Evolutionary conservation across 495 filamentous ascomycete species (phyloP), one percentile per base, ranked within the genome.

Genomic region (Amniculicola lignicola): DNA sequence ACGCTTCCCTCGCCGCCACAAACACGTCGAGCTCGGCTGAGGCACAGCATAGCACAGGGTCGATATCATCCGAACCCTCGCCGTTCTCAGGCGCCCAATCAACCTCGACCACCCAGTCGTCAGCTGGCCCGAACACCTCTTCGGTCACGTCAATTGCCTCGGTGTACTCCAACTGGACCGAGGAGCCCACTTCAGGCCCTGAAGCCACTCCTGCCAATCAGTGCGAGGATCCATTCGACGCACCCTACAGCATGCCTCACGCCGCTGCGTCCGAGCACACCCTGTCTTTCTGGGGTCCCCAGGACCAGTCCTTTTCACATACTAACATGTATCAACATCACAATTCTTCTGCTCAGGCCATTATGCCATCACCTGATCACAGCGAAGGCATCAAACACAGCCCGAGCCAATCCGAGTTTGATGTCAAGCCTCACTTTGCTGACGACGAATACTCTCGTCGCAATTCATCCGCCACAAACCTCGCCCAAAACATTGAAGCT

Each of bases 21-120:
- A 51, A 35, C 42, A 53, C 53, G n/a, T 40, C 58, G n/a, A 51
- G 18, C 24, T 43, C 62, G 10, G 42, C 51, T 18, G 45, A 57
- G 15, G 41, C 23, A 24, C 56, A 57, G 40, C 50, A 65, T 12
- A 58, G 57, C 31, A 33, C 47, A 4, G 62, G 48, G 5, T 57
- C 57, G 4, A 6, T 61, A 7, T 65, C 62, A 14, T 56, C 62
- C 3, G 62, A 61, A 24, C 57, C 41, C 1, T 65, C 62, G 6
- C 62, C 62, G 6, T 65, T 61, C 57, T 65, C 62, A 14, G 62
- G 62, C n/a, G 40, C 57, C 21, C 62, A 54, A 25, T 61, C 62
- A 11, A 44, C 41, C 2, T 23, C 46, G 10, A 61, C 62, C 0
- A 49, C 52, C 6, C 57, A 61, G 33, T 65, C 61, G 4, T 60